Evolutionary conservation across 2,329 filamentous ascomycete genomes (phyloP).

Genomic region (Calonectria ilicicola): DNA sequence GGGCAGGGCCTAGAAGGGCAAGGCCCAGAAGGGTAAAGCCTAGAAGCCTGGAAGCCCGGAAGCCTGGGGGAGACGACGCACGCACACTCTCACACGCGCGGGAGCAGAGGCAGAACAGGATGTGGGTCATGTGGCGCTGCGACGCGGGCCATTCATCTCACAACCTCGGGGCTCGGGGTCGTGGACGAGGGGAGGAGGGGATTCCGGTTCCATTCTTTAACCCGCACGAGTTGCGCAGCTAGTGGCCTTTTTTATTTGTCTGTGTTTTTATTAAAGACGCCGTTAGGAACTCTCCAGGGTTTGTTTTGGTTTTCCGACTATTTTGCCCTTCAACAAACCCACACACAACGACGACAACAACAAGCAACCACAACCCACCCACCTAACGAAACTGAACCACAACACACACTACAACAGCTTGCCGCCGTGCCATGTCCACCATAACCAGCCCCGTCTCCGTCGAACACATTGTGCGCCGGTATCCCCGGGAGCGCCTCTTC

Average conservation of each 20-base stretch:
- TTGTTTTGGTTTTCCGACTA: no score
- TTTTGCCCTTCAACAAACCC: no score
- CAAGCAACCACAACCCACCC: neutral
- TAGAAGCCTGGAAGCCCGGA: no score
- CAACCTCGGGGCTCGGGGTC: constrained; percentile 1
- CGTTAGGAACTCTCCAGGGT: neutral
- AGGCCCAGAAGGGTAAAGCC: neutral
- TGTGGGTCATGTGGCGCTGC: constrained; percentile 6
- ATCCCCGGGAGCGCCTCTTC: constrained; percentile 40
- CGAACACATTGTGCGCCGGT: constrained; percentile 34
- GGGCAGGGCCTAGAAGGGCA: neutral
- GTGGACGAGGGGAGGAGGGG: neutral
- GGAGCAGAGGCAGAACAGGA: neutral
- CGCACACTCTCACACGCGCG: neutral
- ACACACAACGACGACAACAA: neutral
- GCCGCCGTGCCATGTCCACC: neutral
- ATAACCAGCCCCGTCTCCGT: constrained; percentile 13
- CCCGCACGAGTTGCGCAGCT: neutral
- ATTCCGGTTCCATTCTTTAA: neutral
- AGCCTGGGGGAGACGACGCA: no score
- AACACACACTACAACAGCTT: no score
- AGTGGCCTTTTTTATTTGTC: neutral
- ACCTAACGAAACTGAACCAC: neutral
- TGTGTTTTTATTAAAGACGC: neutral
- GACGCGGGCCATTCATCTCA: constrained; percentile 8